Base-by-base conservation (phyloP, 306 rosid genomes). In the Gynostemma pentaphyllum region DNA sequence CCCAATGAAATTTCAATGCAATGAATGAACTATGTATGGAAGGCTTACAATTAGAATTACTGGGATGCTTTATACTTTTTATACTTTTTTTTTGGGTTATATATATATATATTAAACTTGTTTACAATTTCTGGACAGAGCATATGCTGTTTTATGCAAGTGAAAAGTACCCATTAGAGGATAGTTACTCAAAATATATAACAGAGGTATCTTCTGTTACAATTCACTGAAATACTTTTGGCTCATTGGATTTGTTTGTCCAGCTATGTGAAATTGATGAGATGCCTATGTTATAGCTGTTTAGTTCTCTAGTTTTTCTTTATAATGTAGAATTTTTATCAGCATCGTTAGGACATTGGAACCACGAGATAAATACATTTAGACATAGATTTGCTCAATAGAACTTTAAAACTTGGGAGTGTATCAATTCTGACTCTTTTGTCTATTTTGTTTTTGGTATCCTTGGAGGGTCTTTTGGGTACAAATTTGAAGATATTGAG, bases 101-200 rank as follows among this genome's bases (percentile, higher is more conserved):
- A n/a, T 12, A 27, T 26, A 5, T 68, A 44, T 21, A 46, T 30
- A 9, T 19, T 69, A 19, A 40, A 11, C 45, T 68, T 45, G 45
- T 41, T 69, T 56, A 62, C 67, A 47, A 64, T 28, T 40, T 37
- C 68, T 74, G 69, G 71, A 39, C 87, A 92, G 99, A 88, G 76
- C 96, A 92, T 74, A 92, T 92, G 96, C 81, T 92, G 82, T 88
- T 88, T 82, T 92, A 79, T 82, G 96, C 96, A n/a, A 92, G 99
- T 76, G 90, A 92, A 76, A 92, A 92, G 66, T 88, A 92, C 42
- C 99, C 99, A 19, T 54, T 46, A 70, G 99, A 92, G 83, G 94
- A 88, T 77, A 86, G 95, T 85, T 92, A 92, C 83, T 79, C 88
- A 62, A 86, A 81, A 79, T 92, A 84, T 79, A 92, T 92, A 68